These are phyloP conservation scores for Colletotrichum endophyticum DNA, from an alignment of 2,329 filamentous ascomycete genomes.

Conservation along the genomic window DNA sequence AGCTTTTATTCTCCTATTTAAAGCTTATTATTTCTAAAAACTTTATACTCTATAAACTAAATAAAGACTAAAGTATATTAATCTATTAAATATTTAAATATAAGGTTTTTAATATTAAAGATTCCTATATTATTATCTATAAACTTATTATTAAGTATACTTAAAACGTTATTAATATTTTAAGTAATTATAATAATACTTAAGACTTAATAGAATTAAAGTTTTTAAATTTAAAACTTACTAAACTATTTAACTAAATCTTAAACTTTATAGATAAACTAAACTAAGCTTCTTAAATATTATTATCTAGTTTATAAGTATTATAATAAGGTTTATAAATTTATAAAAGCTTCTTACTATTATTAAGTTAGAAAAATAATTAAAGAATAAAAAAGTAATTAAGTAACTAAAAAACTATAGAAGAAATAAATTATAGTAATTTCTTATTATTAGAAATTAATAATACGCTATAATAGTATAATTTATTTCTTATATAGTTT, in stretches of 20 bases:
- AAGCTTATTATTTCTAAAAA: neutral
- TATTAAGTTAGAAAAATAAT: neutral
- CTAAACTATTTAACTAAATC: neutral
- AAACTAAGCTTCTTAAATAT: neutral
- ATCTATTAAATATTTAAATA: neutral
- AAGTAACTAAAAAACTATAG: neutral
- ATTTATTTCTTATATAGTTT: neutral
- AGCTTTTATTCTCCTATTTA: neutral
- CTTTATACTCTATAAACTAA: neutral
- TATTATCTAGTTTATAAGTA: neutral
- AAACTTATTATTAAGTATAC: neutral
- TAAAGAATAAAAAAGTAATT: neutral
- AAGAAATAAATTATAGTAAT: neutral
- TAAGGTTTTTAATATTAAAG: neutral
- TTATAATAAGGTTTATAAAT: neutral
- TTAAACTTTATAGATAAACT: neutral
- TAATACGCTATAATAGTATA: neutral
- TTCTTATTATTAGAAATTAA: neutral
- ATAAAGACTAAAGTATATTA: neutral
- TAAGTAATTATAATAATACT: neutral
- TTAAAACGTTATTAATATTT: neutral
- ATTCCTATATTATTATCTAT: neutral
- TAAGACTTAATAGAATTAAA: neutral
- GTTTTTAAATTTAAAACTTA: neutral
- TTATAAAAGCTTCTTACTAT: neutral